Percentiles rank a stretch among this genome's conserved stretches.
These are phyloP conservation scores for Penicillium robsamsonii DNA, from an alignment of 495 filamentous ascomycete species.

Conservation along the genomic window DNA sequence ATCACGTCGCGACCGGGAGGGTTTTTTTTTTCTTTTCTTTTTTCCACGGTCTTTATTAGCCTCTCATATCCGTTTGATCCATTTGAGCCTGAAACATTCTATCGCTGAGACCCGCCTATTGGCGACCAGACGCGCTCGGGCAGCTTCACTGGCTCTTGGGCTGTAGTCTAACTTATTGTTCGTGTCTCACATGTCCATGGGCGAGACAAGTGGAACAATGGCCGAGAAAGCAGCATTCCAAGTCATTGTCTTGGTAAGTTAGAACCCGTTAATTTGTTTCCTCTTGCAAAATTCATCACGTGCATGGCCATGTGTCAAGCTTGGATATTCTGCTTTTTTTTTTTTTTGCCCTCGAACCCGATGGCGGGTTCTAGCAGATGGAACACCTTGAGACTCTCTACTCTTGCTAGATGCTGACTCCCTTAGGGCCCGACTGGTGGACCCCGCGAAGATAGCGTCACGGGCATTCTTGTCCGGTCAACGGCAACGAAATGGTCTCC, in stretches of 20 bases:
- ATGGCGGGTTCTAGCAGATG: conserved; percentile 24
- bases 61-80: neutral
- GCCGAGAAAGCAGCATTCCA: conserved; percentile 57
- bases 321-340: neutral
- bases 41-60: neutral
- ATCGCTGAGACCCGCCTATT: neutral
- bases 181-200: conserved; percentile 13
- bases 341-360: conserved; percentile 1
- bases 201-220: conserved; percentile 13
- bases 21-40: conserved; percentile 5
- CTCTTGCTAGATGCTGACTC: conserved; percentile 22
- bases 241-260: conserved; percentile 77
- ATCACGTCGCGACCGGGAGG: neutral
- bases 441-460: conserved; percentile 83
- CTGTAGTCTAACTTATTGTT: neutral
- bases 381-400: conserved; percentile 6
- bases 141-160: conserved; percentile 1
- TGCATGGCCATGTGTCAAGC: conserved; percentile 7
- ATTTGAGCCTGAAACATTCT: conserved; percentile 4
- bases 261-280: neutral
- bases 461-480: conserved; percentile 84
- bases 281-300: conserved; percentile 10
- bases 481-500: conserved; percentile 71
- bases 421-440: conserved; percentile 89
- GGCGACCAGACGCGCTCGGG: neutral